phyloP scores from a whole-genome alignment of 2,329 filamentous ascomycete species.

The Claviceps fusiformis region DNA sequence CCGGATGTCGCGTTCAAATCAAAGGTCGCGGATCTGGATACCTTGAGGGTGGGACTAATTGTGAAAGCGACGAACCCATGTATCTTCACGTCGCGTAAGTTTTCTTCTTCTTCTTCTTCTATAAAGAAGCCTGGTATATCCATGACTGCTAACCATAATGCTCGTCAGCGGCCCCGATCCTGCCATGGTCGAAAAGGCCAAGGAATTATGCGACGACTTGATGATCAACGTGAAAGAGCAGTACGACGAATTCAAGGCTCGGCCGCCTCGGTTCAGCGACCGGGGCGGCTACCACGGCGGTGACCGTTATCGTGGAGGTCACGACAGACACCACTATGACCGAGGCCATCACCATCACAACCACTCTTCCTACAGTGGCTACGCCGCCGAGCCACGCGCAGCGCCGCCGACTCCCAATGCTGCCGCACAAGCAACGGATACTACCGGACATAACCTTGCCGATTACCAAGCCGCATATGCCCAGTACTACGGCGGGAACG shows the following conservation, averaged over 20 bases:
- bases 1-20: conserved; percentile 91
- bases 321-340: conserved; percentile 16
- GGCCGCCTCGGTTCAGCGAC: conserved; percentile 54
- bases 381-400: conserved; percentile 14
- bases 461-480: conserved; percentile 76
- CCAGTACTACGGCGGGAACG: conserved; percentile 61
- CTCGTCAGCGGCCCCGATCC: conserved; percentile 67
- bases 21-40: conserved; percentile 94
- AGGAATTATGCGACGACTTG: conserved; percentile 78
- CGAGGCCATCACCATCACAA: conserved; percentile 17
- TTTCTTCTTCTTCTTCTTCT: no score
- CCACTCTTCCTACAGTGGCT: conserved; percentile 16
- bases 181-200: conserved; percentile 72
- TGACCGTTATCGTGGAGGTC: conserved; percentile 19
- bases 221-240: conserved; percentile 75
- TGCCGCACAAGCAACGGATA: conserved; percentile 18
- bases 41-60: conserved; percentile 74
- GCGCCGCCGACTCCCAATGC: conserved; percentile 25
- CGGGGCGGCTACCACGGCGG: conserved; percentile 19
- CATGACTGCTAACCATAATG: conserved; percentile 1
- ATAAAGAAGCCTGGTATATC: neutral
- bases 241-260: conserved; percentile 82
- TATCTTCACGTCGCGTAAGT: conserved; percentile 86
- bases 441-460: conserved; percentile 13
- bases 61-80: conserved; percentile 91